Evolutionary conservation across 805 yeast genomes (phyloP), one percentile per base, ranked within the genome.

Genomic region (Wickerhamiella australiensis): DNA sequence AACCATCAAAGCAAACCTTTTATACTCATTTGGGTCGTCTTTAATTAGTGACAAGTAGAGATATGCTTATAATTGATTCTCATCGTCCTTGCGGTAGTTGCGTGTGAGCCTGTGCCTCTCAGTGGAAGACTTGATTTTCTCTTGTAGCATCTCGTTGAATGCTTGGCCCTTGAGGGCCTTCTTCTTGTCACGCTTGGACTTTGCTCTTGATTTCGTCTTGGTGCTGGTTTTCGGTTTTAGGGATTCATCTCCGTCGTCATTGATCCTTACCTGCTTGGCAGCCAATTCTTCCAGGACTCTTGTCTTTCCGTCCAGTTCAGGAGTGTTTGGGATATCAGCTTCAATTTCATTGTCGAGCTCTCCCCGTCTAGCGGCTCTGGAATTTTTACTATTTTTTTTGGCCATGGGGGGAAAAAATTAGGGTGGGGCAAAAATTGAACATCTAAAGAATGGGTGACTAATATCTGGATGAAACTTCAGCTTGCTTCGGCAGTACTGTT

Each of bases 41-140:
- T n/a, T n/a, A n/a, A n/a, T 26, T 26, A 7, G 29, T 26, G 29
- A 7, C 11, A 26, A 11, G 11, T 26, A 11, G 7, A 26, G 29
- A 11, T 26, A 31, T 31, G n/a, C n/a, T 25, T 31, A 31, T 31
- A 33, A 33, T 33, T 33, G 15, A 5, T 33, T 33, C 9, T 33
- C 33, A 5, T 54, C 52, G 13, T 47, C 50, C 42, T 59, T 57
- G 11, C 62, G 53, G 36, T 60, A 53, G 1, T 33, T 46, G 15
- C 54, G 49, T 8, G 62, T 52, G n/a, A 47, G 48, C 45, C 57
- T 54, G 45, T 57, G 62, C 15, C 64, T 49, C 13, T 52, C 46
- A 35, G 55, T 54, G 3, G 68, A 53, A n/a, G 54, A 53, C 22
- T 46, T 54, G 22, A 62, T 54, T 50, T 65, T 65, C 41, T 56